Evolutionary conservation across 331 rosid genomes (phyloP), one percentile per base, ranked within the genome.

Genomic region (Phaseolus coccineus): DNA sequence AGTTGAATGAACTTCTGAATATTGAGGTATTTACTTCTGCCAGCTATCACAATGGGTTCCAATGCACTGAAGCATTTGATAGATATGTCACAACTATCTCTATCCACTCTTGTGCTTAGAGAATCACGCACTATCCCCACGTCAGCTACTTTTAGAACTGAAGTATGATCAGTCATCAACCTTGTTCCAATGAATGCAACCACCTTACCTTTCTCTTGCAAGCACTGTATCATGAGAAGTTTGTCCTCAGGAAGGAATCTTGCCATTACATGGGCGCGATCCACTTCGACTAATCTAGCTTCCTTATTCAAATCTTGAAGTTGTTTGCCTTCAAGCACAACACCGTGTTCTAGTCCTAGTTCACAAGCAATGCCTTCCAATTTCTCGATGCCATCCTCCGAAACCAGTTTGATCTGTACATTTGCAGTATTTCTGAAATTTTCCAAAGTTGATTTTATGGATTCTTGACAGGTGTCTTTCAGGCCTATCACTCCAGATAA

Each of bases 181-280:
- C 89, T 88, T 64, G 85, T 87, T 64, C 87, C 96, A 37, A 39
- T 27, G 78, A 84, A 87, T 65, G 91, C 94, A 77, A 93, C 97
- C 52, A 73, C 81, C 28, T 85, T 62, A 27, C 92, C 96, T 0
- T 51, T 77, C 3, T 44, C 33, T 69, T 89, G 79, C 73, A 81
- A 53, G 37, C 75, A 22, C 57, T 74, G 3, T 52, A 90, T 84
- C 86, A 93, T 52, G 35, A 73, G 59, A 83, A 77, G 78, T 86
- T 80, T 88, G 80, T 88, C 88, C 77, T 86, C 47, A 12, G 85
- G 83, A 31, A 65, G 63, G 64, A 78, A 90, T 42, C 83, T 83
- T 56, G 85, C 97, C 81, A 91, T 84, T 55, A 89, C 71, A 40
- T 50, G 3, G 76, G 83, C 82, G 62, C 6, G 3, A 28, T 85